Evolutionary conservation across 305 asterid genomes (phyloP), one percentile per base, ranked within the genome.

Genomic region (Ajuga reptans): DNA sequence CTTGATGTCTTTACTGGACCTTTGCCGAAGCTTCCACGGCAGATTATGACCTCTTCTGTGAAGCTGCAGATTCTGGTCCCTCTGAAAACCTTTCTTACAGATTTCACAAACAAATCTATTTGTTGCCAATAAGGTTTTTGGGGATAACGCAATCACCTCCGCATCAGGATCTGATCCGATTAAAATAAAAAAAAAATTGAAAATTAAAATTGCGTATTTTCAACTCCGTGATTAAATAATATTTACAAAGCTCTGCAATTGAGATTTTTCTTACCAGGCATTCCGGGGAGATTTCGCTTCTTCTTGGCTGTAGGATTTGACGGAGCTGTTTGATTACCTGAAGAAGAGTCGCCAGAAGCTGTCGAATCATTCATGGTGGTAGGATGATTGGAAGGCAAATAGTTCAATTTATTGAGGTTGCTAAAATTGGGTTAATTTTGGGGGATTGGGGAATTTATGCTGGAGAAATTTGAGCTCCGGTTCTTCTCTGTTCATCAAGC

Each of bases 231-330:
- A 36, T 46, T 45, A n/a, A 34, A 18, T 27, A 17, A 11, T 18
- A n/a, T 9, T 42, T 7, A 47, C 41, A 14, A 36, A 16, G 17
- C 24, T 5, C 34, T 10, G 5, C 3, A 6, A 18, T 16, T 46
- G 31, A 60, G 60, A 12, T 9, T 37, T 16, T 4, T 1, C 72
- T 75, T 84, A 90, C 96, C 94, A 72, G 94, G 97, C 94, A 84
- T 86, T 61, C 96, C 96, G 4, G 96, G 97, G 15, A 88, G 93
- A 81, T 84, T 90, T 27, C 97, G 70, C 77, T 86, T 90, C 80
- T 82, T 89, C 86, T 90, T 90, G 61, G 71, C 69, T 5, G 77
- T 42, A 27, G 84, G 61, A 75, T 82, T 77, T 1, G 78, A 52
- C 29, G 81, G 75, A 12, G 83, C 68, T 5, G 74, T 33, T 73